A percentile compares a stretch with the other conserved stretches of the same genome.
Conservation (phyloP, 192 early-diverging fungal genomes). For the Jimgerdemannia lactiflua region DNA sequence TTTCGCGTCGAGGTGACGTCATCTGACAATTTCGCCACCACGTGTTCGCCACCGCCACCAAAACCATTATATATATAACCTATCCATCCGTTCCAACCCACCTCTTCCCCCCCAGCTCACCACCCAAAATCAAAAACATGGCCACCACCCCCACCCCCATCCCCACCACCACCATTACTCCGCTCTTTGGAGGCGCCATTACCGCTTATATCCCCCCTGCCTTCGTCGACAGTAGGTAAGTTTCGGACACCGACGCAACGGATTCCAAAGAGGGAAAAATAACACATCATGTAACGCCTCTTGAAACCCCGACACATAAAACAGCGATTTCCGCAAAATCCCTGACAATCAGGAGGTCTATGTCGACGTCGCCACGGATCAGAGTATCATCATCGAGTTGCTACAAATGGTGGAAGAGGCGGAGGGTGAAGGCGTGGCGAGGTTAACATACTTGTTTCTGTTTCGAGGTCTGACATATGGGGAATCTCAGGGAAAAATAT, state of each 20-base stretch:
- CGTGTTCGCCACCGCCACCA: too few species aligned
- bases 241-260: too few species aligned
- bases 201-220: constrained; percentile 50
- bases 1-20: too few species aligned
- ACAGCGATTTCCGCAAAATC: constrained; percentile 74
- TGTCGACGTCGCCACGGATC: constrained; percentile 61
- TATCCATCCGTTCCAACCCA: too few species aligned
- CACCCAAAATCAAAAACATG: too few species aligned
- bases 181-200: constrained; percentile 74
- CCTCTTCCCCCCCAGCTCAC: too few species aligned
- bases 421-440: constrained; percentile 43
- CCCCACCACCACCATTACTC: too few species aligned
- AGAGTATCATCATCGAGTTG: constrained; percentile 87
- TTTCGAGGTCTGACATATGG: neutral
- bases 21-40: too few species aligned
- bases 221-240: constrained; percentile 58
- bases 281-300: neutral
- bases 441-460: constrained; percentile 33
- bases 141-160: too few species aligned
- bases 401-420: constrained; percentile 61
- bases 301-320: neutral
- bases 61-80: too few species aligned
- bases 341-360: constrained; percentile 96
- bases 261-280: neutral
- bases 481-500: neutral